Conservation (phyloP, 176 grass and related monocot species). For the Triticum timopheevii region DNA sequence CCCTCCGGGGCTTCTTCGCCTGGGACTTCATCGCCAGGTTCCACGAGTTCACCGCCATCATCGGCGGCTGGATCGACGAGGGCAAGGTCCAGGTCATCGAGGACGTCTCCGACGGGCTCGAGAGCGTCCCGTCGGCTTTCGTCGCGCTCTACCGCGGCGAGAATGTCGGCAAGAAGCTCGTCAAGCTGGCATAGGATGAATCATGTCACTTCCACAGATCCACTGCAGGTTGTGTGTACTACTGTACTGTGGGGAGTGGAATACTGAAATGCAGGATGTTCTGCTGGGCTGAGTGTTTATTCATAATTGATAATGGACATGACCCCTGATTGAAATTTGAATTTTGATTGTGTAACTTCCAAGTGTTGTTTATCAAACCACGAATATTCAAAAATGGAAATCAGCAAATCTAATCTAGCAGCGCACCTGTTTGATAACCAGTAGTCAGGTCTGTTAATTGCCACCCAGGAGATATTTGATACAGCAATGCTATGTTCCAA, state of each 20-base stretch:
- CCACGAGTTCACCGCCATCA: slow-evolving; percentile 18
- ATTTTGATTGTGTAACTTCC: no score
- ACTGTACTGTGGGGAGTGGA: neutral
- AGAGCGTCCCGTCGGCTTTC: slow-evolving; percentile 48
- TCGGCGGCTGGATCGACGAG: slow-evolving; percentile 28
- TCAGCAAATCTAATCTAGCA: neutral
- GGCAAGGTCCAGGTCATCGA: slow-evolving; percentile 37
- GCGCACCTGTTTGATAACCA: neutral
- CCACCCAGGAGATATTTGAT: neutral
- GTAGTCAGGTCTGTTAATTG: no score
- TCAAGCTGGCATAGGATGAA: slow-evolving; percentile 31
- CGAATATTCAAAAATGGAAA: neutral
- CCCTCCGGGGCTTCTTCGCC: slow-evolving; percentile 47
- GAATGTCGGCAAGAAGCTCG: slow-evolving; percentile 60
- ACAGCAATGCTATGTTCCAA: neutral
- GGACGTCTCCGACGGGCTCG: slow-evolving; percentile 47
- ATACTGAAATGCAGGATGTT: neutral
- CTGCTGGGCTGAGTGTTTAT: neutral
- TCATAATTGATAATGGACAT: no score
- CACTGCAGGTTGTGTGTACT: neutral
- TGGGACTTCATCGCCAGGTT: slow-evolving; percentile 40
- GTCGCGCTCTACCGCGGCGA: slow-evolving; percentile 33
- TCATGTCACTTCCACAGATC: neutral
- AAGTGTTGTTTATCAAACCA: neutral
- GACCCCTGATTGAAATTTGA: no score